Evolutionary conservation across 1,284 basidiomycete genomes (phyloP), one percentile per base, ranked within the genome.

Genomic region (Ceratobasidium theobromae): DNA sequence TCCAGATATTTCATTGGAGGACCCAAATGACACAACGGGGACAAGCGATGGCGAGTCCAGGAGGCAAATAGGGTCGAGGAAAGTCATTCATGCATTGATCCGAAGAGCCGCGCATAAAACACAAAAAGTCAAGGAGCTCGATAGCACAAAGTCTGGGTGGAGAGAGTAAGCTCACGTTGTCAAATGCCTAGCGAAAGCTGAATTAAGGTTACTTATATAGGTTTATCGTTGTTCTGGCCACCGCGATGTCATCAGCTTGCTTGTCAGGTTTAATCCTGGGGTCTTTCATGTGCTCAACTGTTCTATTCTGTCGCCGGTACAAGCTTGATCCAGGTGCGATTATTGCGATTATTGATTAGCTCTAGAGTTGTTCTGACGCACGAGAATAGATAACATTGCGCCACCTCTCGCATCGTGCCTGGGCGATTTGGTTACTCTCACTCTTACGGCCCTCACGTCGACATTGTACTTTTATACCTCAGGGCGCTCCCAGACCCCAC

Each of bases 361-460:
- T n/a, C n/a, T 35, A 16, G 41, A 35, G 2, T 8, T 25, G 40
- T 18, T 27, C 30, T n/a, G 35, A 30, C 4, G 57, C 27, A 25
- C 53, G 57, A 52, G 45, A 41, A 2, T 71, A 93, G 93, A 98
- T 74, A 98, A 98, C 75, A 96, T 98, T 70, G 92, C 95, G 2
- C 93, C 95, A 0, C 94, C 96, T 0, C 81, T 98, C 4, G 96
- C 96, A 0, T 86, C 93, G 1, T 95, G 93, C 70, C 82, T 98
- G 0, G 95, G 96, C 8, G 96, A 98, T 74, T 81, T 99, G 30
- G 82, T 98, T 60, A 97, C 96, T 0, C 84, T 98, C 49, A 84
- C 89, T 67, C 83, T 96, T 52, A 78, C 93, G 1, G 89, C 87
- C 11, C 69, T 82, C 9, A 80, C 89, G 6, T 86, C 88, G 2